phyloP scores from a whole-genome alignment of 257 asterid genomes.

The Salvia miltiorrhiza region DNA sequence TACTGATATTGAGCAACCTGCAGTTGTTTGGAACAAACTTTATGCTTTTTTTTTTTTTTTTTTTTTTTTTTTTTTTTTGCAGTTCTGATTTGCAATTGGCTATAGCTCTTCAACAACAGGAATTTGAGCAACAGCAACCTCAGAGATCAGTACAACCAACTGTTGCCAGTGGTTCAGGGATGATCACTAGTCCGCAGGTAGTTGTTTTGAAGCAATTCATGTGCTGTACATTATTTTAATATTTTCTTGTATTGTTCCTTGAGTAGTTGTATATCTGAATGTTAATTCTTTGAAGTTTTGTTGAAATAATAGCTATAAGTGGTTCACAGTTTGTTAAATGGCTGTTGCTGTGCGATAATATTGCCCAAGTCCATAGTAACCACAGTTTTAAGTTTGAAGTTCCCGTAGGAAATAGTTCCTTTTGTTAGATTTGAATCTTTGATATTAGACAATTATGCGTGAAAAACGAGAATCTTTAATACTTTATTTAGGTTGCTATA shows the following conservation, averaged over 20 bases:
- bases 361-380: neutral
- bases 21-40: conserved; percentile 8
- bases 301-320: neutral
- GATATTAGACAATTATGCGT: neutral
- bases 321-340: neutral
- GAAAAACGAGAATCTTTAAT: neutral
- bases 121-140: conserved; percentile 63
- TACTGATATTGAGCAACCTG: conserved; percentile 17
- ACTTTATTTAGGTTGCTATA: neutral
- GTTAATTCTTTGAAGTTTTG: neutral
- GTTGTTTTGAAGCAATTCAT: neutral
- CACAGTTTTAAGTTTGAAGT: neutral
- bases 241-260: neutral
- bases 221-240: too few species aligned
- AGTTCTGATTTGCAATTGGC: conserved; percentile 91
- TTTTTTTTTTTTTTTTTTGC: too few species aligned
- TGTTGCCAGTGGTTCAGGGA: conserved; percentile 43
- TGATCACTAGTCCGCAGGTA: conserved; percentile 84
- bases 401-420: neutral
- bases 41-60: conserved; percentile 3
- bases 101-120: conserved; percentile 92
- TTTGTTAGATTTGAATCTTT: neutral
- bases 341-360: too few species aligned
- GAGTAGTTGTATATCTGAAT: neutral
- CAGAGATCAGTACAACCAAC: conserved; percentile 37